Base-by-base conservation (phyloP, 2,329 filamentous ascomycete genomes). In the Diaporthe sp. region DNA sequence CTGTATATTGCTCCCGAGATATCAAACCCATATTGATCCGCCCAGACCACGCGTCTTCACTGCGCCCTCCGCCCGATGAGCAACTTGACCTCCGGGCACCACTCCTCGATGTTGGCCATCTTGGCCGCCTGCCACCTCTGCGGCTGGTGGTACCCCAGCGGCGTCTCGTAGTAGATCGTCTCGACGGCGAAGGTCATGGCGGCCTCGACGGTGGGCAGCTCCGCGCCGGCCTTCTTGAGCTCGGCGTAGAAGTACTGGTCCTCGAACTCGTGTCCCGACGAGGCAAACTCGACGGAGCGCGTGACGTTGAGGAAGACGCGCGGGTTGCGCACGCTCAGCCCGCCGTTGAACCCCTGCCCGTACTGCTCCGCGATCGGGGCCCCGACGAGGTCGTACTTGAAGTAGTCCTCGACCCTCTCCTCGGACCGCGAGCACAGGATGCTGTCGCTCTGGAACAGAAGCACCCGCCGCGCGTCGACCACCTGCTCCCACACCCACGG, bases 401-500 rank as follows among this genome's bases (percentile, higher is more conserved):
- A 34, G 74, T 82, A 84, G 58, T 83, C 82, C 51, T 84, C 83
- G 25, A 80, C 80, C 55, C 74, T 77, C 9, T 71, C 73, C 31
- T 76, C 37, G 10, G 82, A 76, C 22, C 79, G 80, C 46, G 78
- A 76, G 79, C 82, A 84, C 13, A 84, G 73, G 67, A 84, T 80
- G 76, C 80, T 83, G 76, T 84, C 82, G 58, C 78, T 78, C 76
- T 84, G 82, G 79, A 84, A 84, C 42, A 84, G 73, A 8, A 84
- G 80, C 22, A 84, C 75, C 73, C 81, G 80, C 25, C 68, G 37
- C 46, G 81, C 82, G 4, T 78, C 78, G 22, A 75, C 72, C 31
- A 84, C 78, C 60, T 82, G 80, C 61, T 82, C 78, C 82, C 82
- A 84, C 28, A 84, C 65, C 80, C 82, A 84, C 1, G 80, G 77